These are phyloP conservation scores for Boletus tomentosulus DNA, from an alignment of 768 basidiomycete species.

Conservation along the genomic window DNA sequence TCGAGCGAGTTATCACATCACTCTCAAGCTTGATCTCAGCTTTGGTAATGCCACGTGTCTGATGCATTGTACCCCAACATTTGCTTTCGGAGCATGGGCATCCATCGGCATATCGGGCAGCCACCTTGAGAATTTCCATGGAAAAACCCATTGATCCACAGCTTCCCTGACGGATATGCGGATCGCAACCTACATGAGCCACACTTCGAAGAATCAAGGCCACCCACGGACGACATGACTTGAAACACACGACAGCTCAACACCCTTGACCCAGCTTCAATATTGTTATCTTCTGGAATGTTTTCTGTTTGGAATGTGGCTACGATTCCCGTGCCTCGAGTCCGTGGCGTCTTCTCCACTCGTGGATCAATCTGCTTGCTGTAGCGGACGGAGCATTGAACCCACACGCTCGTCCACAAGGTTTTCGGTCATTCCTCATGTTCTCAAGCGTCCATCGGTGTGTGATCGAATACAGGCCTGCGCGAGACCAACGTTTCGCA, in stretches of 20 bases:
- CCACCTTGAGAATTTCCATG: constrained; percentile 72
- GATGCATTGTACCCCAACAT: not conserved
- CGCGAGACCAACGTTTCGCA: constrained; percentile 60
- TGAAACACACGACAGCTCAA: constrained; percentile 16
- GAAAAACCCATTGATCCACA: constrained; percentile 44
- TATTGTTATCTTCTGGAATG: constrained; percentile 38
- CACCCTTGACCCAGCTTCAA: constrained; percentile 36
- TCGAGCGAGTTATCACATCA: too few relatives aligned
- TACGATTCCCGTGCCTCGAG: constrained; percentile 21
- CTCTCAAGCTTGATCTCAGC: too few relatives aligned
- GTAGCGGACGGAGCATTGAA: not conserved
- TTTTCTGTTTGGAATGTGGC: not conserved
- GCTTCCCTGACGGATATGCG: constrained; percentile 50
- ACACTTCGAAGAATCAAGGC: constrained; percentile 7
- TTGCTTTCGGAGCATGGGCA: constrained; percentile 54
- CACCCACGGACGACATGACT: not conserved
- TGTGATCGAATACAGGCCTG: too few relatives aligned
- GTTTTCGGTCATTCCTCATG: constrained; percentile 28
- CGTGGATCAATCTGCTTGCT: not conserved
- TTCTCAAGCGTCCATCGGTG: constrained; percentile 23
- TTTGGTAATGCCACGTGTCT: not conserved
- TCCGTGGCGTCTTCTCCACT: constrained; percentile 48
- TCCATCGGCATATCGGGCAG: constrained; percentile 63
- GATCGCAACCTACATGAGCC: constrained; percentile 54
- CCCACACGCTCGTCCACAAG: not conserved